Evolutionary conservation across 176 grass and related monocot species (phyloP).

Genomic region (Olyra latifolia): DNA sequence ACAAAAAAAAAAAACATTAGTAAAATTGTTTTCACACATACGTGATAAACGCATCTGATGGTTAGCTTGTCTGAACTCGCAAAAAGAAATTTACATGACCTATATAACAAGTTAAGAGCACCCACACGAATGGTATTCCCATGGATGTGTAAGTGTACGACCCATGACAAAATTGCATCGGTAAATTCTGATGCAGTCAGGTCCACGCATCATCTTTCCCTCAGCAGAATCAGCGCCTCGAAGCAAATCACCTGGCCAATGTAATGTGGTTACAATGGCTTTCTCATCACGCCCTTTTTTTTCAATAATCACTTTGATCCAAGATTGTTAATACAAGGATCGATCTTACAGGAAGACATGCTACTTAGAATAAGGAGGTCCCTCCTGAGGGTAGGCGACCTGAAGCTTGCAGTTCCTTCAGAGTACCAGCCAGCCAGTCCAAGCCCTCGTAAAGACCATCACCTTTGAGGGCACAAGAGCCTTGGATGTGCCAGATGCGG

Average conservation of each 20-base stretch:
- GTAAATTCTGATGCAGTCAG: conserved; percentile 3
- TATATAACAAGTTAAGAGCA: conserved; percentile 30
- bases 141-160: not conserved
- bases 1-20: conserved; percentile 32
- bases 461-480: conserved; percentile 67
- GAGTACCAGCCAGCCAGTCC: conserved; percentile 64
- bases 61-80: conserved; percentile 27
- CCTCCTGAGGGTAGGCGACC: conserved; percentile 50
- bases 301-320: not conserved
- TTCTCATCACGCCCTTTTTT: not conserved
- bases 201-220: not conserved
- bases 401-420: conserved; percentile 65
- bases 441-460: conserved; percentile 77
- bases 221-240: not conserved
- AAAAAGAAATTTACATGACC: conserved; percentile 34
- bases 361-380: conserved; percentile 49
- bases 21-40: not conserved
- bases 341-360: conserved; percentile 14
- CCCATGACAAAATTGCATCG: conserved; percentile 17
- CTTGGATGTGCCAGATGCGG: conserved; percentile 72
- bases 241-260: not conserved
- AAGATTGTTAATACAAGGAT: conserved; percentile 9
- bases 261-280: not conserved
- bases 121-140: conserved; percentile 13
- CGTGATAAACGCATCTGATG: not conserved